Percentiles rank a stretch among this genome's conserved stretches.
Evolutionary conservation across 768 basidiomycete genomes (phyloP).

Genomic region (Boletus speciosus): DNA sequence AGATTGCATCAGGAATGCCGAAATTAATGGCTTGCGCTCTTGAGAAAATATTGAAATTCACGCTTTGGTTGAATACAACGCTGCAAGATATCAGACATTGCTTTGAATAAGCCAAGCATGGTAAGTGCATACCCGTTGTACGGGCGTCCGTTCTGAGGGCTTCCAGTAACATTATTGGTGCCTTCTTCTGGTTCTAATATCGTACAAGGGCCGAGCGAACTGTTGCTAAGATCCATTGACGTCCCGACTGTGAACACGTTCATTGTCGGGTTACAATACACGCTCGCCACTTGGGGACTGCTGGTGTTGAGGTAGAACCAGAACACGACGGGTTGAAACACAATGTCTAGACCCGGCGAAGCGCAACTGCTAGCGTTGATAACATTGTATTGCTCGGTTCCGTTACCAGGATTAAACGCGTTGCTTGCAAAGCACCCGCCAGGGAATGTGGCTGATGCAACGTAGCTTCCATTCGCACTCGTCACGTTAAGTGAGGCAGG

Average conservation of each 20-base stretch:
- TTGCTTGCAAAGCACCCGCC: constrained; percentile 43
- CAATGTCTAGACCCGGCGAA: constrained; percentile 29
- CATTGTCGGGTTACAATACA: constrained; percentile 59
- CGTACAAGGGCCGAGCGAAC: constrained; percentile 38
- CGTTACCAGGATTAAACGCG: constrained; percentile 35
- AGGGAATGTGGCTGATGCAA: constrained; percentile 42
- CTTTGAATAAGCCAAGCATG: not conserved
- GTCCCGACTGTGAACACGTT: constrained; percentile 41
- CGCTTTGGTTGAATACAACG: constrained; percentile 37
- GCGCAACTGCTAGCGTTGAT: constrained; percentile 34
- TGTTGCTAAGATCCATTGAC: constrained; percentile 42
- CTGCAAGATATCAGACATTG: constrained; percentile 24
- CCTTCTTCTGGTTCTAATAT: constrained; percentile 26
- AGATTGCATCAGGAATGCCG: constrained; percentile 61
- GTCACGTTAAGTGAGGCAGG: constrained; percentile 32
- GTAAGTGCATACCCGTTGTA: constrained; percentile 53
- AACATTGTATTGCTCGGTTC: constrained; percentile 51
- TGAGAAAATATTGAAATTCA: constrained; percentile 47
- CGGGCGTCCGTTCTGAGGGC: constrained; percentile 41
- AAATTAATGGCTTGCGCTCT: constrained; percentile 47
- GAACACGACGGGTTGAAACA: constrained; percentile 60
- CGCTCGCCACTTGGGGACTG: constrained; percentile 41
- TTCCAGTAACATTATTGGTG: constrained; percentile 52
- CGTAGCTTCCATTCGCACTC: constrained; percentile 28
- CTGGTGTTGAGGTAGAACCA: constrained; percentile 52